These are phyloP conservation scores for Yarrowia sp. DNA, from an alignment of 805 yeast species.

Conservation along the genomic window DNA sequence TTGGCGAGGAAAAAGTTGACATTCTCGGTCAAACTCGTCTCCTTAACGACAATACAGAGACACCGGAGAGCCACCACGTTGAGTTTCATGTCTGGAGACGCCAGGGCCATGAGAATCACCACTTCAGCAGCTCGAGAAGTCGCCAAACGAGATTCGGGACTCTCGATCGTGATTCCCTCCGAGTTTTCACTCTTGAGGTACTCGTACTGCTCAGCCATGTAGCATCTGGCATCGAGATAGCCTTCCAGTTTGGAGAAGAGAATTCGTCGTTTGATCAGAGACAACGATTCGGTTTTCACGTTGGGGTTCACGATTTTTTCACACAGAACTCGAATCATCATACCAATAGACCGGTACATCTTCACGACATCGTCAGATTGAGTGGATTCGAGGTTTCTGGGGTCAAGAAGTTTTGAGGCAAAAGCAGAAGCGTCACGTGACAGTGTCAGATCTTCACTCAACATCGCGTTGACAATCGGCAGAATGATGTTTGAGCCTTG, in stretches of 20 bases:
- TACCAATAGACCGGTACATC: conserved; percentile 32
- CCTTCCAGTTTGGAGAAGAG: conserved; percentile 33
- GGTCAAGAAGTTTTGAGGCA: conserved; percentile 3
- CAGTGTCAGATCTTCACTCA: conserved; percentile 11
- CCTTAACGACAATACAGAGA: conserved; percentile 38
- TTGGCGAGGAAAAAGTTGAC: conserved; percentile 26
- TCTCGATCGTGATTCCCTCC: conserved; percentile 35
- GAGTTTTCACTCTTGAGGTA: conserved; percentile 34
- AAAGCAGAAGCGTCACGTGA: conserved; percentile 11
- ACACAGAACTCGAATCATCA: conserved; percentile 40
- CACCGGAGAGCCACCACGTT: conserved; percentile 50
- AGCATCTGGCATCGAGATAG: conserved; percentile 43
- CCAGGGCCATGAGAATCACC: conserved; percentile 50
- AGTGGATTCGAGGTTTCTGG: background rate
- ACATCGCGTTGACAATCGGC: conserved; percentile 21
- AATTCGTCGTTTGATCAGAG: conserved; percentile 3
- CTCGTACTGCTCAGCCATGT: conserved; percentile 37
- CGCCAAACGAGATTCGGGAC: conserved; percentile 36
- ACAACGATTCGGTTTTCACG: background rate
- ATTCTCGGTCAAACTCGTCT: conserved; percentile 34
- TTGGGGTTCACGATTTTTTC: conserved; percentile 14
- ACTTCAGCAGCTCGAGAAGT: conserved; percentile 49
- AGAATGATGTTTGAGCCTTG: conserved; percentile 4
- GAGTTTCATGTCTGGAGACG: conserved; percentile 51
- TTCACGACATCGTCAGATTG: background rate